Percentiles rank a stretch among this genome's conserved stretches.
These are phyloP conservation scores for Lodderomyces orthopsilosis DNA, from an alignment of 1,139 yeast species.

Conservation along the genomic window DNA sequence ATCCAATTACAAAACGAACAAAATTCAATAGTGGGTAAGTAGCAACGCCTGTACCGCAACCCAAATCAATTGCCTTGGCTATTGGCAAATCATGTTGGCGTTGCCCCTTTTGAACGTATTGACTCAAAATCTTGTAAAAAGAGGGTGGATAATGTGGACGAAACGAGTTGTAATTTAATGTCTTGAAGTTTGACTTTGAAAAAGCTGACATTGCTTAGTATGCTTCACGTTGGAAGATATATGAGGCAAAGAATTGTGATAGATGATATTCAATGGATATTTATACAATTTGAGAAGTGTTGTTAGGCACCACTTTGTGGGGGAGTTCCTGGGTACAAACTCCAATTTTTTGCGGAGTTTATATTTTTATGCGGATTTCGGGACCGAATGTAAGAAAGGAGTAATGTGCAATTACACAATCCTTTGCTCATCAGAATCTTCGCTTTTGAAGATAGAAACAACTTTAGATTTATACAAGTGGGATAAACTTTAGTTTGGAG, in stretches of 20 bases:
- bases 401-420: not conserved
- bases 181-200: constrained; percentile 55
- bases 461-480: too few species aligned
- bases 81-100: constrained; percentile 17
- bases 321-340: too few species aligned
- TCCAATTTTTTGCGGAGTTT: too few species aligned
- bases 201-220: constrained; percentile 58
- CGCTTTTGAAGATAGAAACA: not conserved
- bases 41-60: constrained; percentile 44
- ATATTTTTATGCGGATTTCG: not conserved
- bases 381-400: not conserved
- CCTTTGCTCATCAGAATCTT: not conserved
- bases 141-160: constrained; percentile 65
- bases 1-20: constrained; percentile 29
- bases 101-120: constrained; percentile 21
- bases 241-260: not conserved
- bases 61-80: constrained; percentile 30
- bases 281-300: not conserved
- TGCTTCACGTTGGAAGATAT: not conserved
- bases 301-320: too few species aligned
- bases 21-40: constrained; percentile 36
- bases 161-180: constrained; percentile 55
- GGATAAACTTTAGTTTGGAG: too few species aligned
- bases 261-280: too few species aligned
- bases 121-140: constrained; percentile 45